Evolutionary conservation across 176 grass and related monocot species (phyloP).

Genomic region (Panicum miliaceum): DNA sequence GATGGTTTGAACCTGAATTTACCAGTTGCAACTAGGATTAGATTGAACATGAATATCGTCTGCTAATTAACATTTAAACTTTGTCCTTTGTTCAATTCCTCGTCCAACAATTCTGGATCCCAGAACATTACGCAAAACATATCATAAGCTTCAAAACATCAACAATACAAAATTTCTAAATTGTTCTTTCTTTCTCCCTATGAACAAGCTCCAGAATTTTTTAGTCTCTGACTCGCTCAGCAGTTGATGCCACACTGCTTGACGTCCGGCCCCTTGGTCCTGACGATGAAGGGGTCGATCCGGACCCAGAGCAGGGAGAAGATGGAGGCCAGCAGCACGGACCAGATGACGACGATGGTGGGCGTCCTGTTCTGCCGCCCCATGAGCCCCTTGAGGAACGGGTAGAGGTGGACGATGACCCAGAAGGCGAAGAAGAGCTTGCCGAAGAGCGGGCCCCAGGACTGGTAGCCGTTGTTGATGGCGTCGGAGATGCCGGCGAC

Average conservation of each 20-base stretch:
- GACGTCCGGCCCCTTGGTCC: constrained; percentile 80
- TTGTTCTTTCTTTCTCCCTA: constrained; percentile 42
- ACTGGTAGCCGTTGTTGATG: constrained; percentile 92
- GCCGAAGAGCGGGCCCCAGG: constrained; percentile 90
- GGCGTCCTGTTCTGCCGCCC: constrained; percentile 92
- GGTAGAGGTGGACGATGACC: constrained; percentile 97
- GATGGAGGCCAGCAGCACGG: constrained; percentile 84
- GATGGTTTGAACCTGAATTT: neutral
- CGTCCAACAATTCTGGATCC: constrained; percentile 35
- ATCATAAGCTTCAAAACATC: constrained; percentile 35
- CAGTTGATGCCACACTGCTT: constrained; percentile 95
- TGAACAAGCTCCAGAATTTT: constrained; percentile 50
- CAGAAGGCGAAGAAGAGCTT: constrained; percentile 96
- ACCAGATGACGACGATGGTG: constrained; percentile 97
- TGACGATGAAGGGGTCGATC: constrained; percentile 85
- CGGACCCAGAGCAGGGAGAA: constrained; percentile 98
- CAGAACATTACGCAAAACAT: constrained; percentile 56
- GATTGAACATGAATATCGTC: neutral
- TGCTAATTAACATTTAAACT: constrained; percentile 38
- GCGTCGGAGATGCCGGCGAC: constrained; percentile 92
- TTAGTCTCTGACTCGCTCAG: constrained; percentile 33
- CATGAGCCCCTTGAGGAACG: constrained; percentile 97
- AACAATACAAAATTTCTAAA: constrained; percentile 65
- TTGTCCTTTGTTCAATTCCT: constrained; percentile 47
- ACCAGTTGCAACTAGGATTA: neutral